phyloP scores from a whole-genome alignment of 2,329 filamentous ascomycete genomes.

The Neocucurbitaria cava region DNA sequence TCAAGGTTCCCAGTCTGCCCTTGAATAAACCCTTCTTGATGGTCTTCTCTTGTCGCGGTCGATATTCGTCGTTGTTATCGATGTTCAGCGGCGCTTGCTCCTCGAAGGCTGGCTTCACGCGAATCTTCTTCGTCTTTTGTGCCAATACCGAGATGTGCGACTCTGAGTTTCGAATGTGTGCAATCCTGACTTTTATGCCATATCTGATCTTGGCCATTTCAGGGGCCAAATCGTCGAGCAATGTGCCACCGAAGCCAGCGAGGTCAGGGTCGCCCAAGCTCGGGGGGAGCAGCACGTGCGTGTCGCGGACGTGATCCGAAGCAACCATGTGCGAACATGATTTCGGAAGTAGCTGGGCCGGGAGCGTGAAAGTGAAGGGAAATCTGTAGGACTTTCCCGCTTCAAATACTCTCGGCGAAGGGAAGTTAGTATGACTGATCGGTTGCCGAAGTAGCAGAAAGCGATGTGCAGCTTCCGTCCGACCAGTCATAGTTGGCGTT shows the following conservation, averaged over 20 bases:
- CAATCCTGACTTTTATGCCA: constrained; percentile 58
- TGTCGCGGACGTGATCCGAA: constrained; percentile 60
- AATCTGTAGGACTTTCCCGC: constrained; percentile 65
- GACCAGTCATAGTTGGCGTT: constrained; percentile 60
- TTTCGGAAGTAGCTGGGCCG: constrained; percentile 65
- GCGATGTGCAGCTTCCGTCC: constrained; percentile 63
- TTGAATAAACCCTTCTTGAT: constrained; percentile 68
- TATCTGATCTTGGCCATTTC: constrained; percentile 69
- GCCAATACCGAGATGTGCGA: constrained; percentile 54
- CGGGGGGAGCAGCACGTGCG: constrained; percentile 67
- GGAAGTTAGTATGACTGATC: constrained; percentile 60
- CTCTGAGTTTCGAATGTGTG: constrained; percentile 49
- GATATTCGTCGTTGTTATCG: constrained; percentile 58
- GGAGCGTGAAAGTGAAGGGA: constrained; percentile 70
- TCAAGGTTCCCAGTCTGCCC: constrained; percentile 64
- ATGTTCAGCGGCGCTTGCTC: constrained; percentile 67
- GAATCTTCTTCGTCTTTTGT: constrained; percentile 62
- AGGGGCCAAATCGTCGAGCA: constrained; percentile 68
- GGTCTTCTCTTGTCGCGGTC: constrained; percentile 63
- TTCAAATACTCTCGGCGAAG: constrained; percentile 61
- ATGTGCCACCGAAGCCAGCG: constrained; percentile 56
- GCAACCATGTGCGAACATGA: constrained; percentile 63
- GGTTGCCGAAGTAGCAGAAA: constrained; percentile 70
- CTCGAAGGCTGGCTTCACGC: constrained; percentile 64
- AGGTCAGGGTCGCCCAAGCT: constrained; percentile 66